A percentile compares a stretch with the other conserved stretches of the same genome.
Evolutionary conservation across 1,284 basidiomycete species (phyloP).

Genomic region (Ceratobasidium sp.): DNA sequence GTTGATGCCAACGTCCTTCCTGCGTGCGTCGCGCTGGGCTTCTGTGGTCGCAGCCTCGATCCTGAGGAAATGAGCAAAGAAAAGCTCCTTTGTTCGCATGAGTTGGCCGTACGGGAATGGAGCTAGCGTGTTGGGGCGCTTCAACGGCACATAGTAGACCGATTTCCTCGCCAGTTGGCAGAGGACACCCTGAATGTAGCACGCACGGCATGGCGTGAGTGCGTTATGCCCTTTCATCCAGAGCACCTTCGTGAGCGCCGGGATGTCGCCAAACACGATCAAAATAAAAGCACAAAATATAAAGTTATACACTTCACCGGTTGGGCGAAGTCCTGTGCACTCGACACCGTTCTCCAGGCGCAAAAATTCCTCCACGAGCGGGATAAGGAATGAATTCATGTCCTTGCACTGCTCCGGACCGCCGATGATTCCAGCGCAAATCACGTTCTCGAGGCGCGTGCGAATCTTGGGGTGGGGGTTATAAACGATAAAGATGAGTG

Average conservation of each 20-base stretch:
- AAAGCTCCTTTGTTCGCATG: conserved; percentile 31
- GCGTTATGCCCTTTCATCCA: conserved; percentile 47
- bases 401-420: conserved; percentile 33
- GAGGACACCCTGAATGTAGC: conserved; percentile 50
- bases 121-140: background rate
- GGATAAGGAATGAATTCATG: conserved; percentile 13
- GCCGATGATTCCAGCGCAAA: conserved; percentile 41
- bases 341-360: conserved; percentile 43
- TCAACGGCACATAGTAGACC: conserved; percentile 40
- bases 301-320: conserved; percentile 5
- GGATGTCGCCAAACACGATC: conserved; percentile 45
- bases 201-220: conserved; percentile 44
- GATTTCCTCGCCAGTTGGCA: background rate
- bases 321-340: background rate
- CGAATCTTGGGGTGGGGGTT: conserved; percentile 42
- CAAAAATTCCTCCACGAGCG: conserved; percentile 32
- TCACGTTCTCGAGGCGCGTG: conserved; percentile 30
- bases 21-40: background rate
- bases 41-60: conserved; percentile 8
- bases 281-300: conserved; percentile 42
- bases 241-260: conserved; percentile 44
- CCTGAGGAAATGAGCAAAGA: conserved; percentile 4
- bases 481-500: conserved; percentile 37
- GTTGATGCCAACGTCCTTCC: conserved; percentile 31
- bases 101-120: conserved; percentile 19